A percentile compares a stretch with the other conserved stretches of the same genome.
Evolutionary conservation across 202 grass and related monocot genomes (phyloP).

Genomic region (Hordeum pubiflorum): DNA sequence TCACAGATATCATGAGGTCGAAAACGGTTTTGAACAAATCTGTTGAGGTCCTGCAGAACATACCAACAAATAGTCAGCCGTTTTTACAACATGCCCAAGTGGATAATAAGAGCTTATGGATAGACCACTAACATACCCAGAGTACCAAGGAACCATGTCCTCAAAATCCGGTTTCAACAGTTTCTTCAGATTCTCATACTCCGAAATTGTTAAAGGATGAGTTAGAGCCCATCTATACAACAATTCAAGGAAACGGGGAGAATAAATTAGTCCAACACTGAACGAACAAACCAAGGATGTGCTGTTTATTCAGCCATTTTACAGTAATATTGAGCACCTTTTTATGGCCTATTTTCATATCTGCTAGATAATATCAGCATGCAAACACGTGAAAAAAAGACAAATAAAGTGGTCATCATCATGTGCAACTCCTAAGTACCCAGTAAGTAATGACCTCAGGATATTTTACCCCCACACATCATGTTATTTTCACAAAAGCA

Average conservation of each 20-base stretch:
- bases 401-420: not conserved
- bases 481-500: not conserved
- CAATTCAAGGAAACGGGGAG: slow-evolving; percentile 5
- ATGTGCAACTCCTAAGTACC: not conserved
- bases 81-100: not conserved
- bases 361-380: slow-evolving; percentile 13
- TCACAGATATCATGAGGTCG: slow-evolving; percentile 94
- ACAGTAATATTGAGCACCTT: slow-evolving; percentile 1
- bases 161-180: slow-evolving; percentile 92
- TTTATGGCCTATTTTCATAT: not conserved
- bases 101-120: slow-evolving; percentile 21
- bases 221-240: slow-evolving; percentile 79
- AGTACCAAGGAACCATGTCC: slow-evolving; percentile 99
- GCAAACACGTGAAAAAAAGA: slow-evolving; percentile 5
- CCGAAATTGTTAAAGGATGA: slow-evolving; percentile 70
- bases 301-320: slow-evolving; percentile 4
- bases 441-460: slow-evolving; percentile 11
- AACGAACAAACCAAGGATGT: slow-evolving; percentile 17
- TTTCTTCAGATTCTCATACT: slow-evolving; percentile 87
- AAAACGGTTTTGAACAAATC: slow-evolving; percentile 99
- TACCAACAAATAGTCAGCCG: slow-evolving; percentile 13
- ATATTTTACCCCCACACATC: not conserved
- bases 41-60: slow-evolving; percentile 77
- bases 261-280: not conserved
- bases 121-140: slow-evolving; percentile 56